Base-by-base conservation (phyloP, 441 rosid species). In the Populus hybrid region DNA sequence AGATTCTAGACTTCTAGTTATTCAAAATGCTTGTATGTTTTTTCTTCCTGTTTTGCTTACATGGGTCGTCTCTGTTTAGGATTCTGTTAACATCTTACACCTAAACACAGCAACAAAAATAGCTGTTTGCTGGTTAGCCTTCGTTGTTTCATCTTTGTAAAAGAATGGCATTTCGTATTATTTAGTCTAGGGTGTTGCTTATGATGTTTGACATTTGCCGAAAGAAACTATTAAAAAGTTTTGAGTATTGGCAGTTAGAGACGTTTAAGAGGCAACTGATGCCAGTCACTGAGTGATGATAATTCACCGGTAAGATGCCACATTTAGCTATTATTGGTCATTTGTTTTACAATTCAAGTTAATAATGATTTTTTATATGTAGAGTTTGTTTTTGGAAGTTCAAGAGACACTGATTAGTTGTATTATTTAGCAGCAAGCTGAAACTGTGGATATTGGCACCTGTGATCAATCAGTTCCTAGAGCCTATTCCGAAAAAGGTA, bases 261-360 rank as follows among this genome's bases (percentile, higher is more conserved):
- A 87, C 92, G 14, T 93, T 95, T 80, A 95, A 93, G 92, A 87
- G 95, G 81, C 98, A 95, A 64, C 79, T 95, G 85, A 88, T 93
- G 99, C 97, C n/a, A 86, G 80, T 95, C 99, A 10, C 80, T 93
- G 67, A 93, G 71, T 73, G 98, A 93, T 63, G 98, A 93, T 40
- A 88, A 74, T 80, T 84, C 85, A 80, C 85, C 89, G 28, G 98
- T 93, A 88, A 87, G 93, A 80, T 35, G 40, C 38, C 3, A 23
- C 71, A 42, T 59, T 57, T 61, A 7, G 9, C 63, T 19, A 19
- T 18, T 57, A 18, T 57, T 6, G 63, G 9, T n/a, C 19, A 8
- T 57, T 18, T 57, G 63, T 19, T 18, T 7, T 7, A 57, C 7
- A 57, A 57, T 57, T 57, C 40, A 36, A 9, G 40, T 36, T 57